Evolutionary conservation across 805 yeast genomes (phyloP).

Genomic region (Candida boleticola): DNA sequence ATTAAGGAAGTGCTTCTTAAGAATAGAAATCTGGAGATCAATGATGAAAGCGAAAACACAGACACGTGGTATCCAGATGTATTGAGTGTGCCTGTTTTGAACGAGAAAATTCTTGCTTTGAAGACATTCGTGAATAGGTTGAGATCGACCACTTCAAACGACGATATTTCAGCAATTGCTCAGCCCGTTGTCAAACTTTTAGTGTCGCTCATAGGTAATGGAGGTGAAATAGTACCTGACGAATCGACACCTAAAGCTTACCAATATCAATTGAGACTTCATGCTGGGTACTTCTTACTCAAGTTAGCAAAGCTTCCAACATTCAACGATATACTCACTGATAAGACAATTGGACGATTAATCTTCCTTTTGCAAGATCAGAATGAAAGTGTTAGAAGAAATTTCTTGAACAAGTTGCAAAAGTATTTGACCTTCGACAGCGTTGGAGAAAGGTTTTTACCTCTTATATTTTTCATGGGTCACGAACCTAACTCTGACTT

Average conservation of each 20-base stretch:
- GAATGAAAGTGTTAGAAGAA: slow-evolving; percentile 51
- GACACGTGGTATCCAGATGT: slow-evolving; percentile 47
- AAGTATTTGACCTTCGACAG: slow-evolving; percentile 47
- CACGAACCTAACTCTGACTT: slow-evolving; percentile 64
- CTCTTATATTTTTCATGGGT: slow-evolving; percentile 70
- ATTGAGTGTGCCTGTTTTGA: slow-evolving; percentile 29
- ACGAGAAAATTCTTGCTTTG: slow-evolving; percentile 52
- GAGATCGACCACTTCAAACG: slow-evolving; percentile 27
- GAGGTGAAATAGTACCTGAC: slow-evolving; percentile 68
- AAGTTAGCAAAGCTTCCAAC: slow-evolving; percentile 58
- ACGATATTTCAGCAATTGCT: slow-evolving; percentile 42
- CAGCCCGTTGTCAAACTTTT: slow-evolving; percentile 68
- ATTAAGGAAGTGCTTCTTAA: slow-evolving; percentile 60
- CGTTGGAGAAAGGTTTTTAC: slow-evolving; percentile 64
- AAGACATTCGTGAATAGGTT: slow-evolving; percentile 61
- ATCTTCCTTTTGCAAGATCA: slow-evolving; percentile 68
- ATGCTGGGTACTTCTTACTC: slow-evolving; percentile 64
- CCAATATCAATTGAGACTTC: slow-evolving; percentile 61
- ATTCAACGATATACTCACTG: slow-evolving; percentile 52
- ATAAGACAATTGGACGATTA: slow-evolving; percentile 50
- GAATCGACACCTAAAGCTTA: slow-evolving; percentile 51
- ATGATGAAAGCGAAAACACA: slow-evolving; percentile 14
- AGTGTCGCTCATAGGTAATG: slow-evolving; percentile 63
- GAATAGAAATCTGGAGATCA: slow-evolving; percentile 43
- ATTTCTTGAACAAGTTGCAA: slow-evolving; percentile 50